Conservation (phyloP, 1,284 basidiomycete genomes). For the Malassezia obtusa region DNA sequence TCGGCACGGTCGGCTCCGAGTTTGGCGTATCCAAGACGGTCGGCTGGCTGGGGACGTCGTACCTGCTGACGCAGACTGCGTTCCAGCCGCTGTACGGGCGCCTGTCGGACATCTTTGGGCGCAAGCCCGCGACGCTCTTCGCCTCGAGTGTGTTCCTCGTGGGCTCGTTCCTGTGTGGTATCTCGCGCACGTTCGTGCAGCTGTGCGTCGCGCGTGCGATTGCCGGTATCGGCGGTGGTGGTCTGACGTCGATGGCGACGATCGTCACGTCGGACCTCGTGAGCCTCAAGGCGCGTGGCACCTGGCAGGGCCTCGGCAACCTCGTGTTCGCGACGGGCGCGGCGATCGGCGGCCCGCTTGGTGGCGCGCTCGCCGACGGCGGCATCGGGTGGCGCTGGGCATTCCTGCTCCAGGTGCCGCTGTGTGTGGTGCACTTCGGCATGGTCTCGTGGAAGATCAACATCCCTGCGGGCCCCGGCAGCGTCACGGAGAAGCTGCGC, state of each 20-base stretch:
- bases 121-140: constrained; percentile 42
- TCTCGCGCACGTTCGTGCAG: constrained; percentile 40
- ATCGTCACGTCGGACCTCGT: constrained; percentile 51
- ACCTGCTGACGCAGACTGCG: constrained; percentile 45
- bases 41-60: constrained; percentile 44
- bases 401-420: constrained; percentile 47
- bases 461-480: constrained; percentile 48
- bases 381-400: constrained; percentile 28
- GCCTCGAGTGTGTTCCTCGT: constrained; percentile 40
- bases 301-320: constrained; percentile 49
- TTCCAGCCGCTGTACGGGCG: constrained; percentile 46
- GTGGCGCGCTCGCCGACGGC: constrained; percentile 36
- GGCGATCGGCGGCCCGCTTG: constrained; percentile 33
- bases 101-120: constrained; percentile 44
- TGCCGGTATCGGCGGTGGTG: constrained; percentile 51
- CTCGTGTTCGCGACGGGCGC: constrained; percentile 33
- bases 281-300: constrained; percentile 49
- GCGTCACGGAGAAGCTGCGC: constrained; percentile 49
- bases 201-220: constrained; percentile 48
- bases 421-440: constrained; percentile 47
- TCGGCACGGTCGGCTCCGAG: constrained; percentile 41
- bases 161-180: constrained; percentile 42
- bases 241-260: constrained; percentile 50
- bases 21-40: constrained; percentile 42
- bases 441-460: constrained; percentile 49